phyloP scores from a whole-genome alignment of 208 protist genomes.

The Trypanosoma vivax region DNA sequence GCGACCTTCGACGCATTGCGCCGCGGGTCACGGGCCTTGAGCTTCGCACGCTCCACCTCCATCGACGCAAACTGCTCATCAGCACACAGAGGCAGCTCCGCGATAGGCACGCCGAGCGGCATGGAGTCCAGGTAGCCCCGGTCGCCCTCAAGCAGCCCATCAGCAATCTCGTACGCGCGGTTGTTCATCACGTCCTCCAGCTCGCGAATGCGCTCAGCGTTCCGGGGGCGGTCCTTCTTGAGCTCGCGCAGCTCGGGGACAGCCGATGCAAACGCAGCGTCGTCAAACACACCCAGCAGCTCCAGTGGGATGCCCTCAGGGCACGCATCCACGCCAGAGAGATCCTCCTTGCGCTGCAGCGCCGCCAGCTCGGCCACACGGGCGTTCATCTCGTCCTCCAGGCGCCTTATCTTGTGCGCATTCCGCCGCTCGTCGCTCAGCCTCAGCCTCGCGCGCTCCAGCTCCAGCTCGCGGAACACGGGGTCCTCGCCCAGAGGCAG shows the following conservation, averaged over 20 bases:
- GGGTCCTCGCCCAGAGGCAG: conserved; percentile 59
- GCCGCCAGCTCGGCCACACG: conserved; percentile 57
- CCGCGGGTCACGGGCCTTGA: conserved; percentile 39
- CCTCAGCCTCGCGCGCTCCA: conserved; percentile 59
- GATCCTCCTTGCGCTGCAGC: conserved; percentile 33
- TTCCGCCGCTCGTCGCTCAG: conserved; percentile 47
- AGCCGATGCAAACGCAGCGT: conserved; percentile 55
- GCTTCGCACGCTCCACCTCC: conserved; percentile 46
- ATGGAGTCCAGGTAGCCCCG: conserved; percentile 44
- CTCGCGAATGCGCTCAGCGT: conserved; percentile 12
- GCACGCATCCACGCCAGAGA: conserved; percentile 43
- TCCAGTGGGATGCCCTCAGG: conserved; percentile 52
- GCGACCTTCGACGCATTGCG: conserved; percentile 27
- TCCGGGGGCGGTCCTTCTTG: conserved; percentile 37
- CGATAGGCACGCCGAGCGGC: conserved; percentile 33
- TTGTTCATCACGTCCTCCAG: conserved; percentile 76
- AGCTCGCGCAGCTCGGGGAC: conserved; percentile 63
- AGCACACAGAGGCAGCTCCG: conserved; percentile 29
- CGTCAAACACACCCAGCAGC: conserved; percentile 44
- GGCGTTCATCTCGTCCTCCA: conserved; percentile 74
- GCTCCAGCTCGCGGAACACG: conserved; percentile 54
- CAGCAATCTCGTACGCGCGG: conserved; percentile 56
- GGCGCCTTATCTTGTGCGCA: conserved; percentile 39
- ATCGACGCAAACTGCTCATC: conserved; percentile 42
- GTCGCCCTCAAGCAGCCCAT: conserved; percentile 51